Evolutionary conservation across 805 yeast species (phyloP).

Genomic region (Candida rishiriensis): DNA sequence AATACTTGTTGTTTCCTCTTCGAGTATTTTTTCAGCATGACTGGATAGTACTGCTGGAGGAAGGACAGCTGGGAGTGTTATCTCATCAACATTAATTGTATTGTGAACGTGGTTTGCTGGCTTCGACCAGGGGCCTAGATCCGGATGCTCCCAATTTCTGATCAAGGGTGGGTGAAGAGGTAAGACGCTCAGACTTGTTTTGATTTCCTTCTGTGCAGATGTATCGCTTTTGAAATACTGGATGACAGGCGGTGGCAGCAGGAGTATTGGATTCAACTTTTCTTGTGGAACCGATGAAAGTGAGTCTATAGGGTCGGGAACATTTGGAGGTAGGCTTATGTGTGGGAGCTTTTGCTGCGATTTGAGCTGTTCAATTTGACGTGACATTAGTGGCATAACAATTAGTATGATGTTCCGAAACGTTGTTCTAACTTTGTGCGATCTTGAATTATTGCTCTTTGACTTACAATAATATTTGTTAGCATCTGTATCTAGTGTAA

Average conservation of each 20-base stretch:
- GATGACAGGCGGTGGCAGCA: conserved; percentile 15
- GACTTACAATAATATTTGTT: neutral
- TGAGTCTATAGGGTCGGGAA: conserved; percentile 11
- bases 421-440: no score
- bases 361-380: no score
- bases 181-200: conserved; percentile 3
- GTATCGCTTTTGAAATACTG: conserved; percentile 3
- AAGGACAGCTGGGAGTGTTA: no score
- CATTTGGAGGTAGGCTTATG: conserved; percentile 11
- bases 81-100: no score
- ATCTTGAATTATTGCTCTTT: no score
- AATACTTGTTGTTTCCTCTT: no score
- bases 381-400: neutral
- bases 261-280: conserved; percentile 8
- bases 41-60: no score
- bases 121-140: no score
- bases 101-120: no score
- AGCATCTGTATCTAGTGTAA: no score
- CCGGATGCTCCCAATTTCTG: no score
- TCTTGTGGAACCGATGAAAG: conserved; percentile 5
- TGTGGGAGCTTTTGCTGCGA: conserved; percentile 3
- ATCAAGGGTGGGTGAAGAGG: neutral
- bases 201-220: conserved; percentile 3
- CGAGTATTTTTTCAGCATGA: no score
- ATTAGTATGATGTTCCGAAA: neutral